A percentile compares a stretch with the other conserved stretches of the same genome.
These are phyloP conservation scores for Solanum neorickii DNA, from an alignment of 257 asterid genomes.

Conservation along the genomic window DNA sequence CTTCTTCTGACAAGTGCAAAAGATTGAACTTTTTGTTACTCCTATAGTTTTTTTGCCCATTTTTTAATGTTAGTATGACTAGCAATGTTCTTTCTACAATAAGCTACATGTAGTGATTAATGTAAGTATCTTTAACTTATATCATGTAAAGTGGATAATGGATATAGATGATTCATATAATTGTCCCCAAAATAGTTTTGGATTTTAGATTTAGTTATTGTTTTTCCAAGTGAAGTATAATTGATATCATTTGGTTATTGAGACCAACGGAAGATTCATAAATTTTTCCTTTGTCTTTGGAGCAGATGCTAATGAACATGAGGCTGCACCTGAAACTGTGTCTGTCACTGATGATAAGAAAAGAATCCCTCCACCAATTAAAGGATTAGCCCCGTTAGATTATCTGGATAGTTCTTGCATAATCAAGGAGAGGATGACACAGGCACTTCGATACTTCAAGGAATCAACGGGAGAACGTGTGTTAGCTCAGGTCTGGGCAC, in stretches of 20 bases:
- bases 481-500: conserved; percentile 95
- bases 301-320: conserved; percentile 34
- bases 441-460: conserved; percentile 82
- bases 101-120: neutral
- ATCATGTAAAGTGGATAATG: neutral
- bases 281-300: conserved; percentile 5
- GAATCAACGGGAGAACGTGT: conserved; percentile 68
- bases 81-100: neutral
- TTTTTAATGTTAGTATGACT: neutral
- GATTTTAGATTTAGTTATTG: neutral
- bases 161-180: neutral
- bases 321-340: conserved; percentile 28
- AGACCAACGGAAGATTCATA: neutral
- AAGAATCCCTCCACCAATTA: conserved; percentile 31
- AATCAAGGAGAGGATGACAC: conserved; percentile 82
- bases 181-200: neutral
- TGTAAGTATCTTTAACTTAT: neutral
- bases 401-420: conserved; percentile 53
- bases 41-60: neutral
- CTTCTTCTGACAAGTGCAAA: neutral
- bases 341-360: conserved; percentile 40
- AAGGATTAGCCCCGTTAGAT: conserved; percentile 38
- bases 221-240: neutral
- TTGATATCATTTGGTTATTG: neutral
- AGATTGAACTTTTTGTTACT: neutral